Evolutionary conservation across 768 basidiomycete species (phyloP).

Genomic region (Sporobolomyces roseus): DNA sequence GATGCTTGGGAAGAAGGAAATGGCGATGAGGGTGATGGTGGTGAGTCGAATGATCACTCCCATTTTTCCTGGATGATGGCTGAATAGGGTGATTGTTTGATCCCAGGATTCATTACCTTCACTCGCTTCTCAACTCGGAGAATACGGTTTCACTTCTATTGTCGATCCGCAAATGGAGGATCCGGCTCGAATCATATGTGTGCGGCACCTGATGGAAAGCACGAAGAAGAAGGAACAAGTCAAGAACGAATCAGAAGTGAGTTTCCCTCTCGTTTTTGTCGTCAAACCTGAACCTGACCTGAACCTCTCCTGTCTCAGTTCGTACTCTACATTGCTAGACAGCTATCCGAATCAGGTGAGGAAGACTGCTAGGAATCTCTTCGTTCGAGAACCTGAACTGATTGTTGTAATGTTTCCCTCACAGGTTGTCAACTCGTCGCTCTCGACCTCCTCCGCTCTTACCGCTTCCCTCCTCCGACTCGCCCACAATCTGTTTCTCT

Average conservation of each 20-base stretch:
- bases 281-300: background rate
- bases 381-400: too few species aligned
- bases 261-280: slow-evolving; percentile 44
- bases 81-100: too few species aligned
- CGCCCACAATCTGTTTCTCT: too few species aligned
- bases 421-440: slow-evolving; percentile 89
- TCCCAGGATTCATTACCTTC: slow-evolving; percentile 44
- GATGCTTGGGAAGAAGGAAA: slow-evolving; percentile 78
- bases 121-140: slow-evolving; percentile 8
- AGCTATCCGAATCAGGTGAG: slow-evolving; percentile 1
- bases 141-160: slow-evolving; percentile 53
- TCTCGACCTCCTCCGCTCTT: slow-evolving; percentile 64
- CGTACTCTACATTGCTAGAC: slow-evolving; percentile 75
- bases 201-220: slow-evolving; percentile 82
- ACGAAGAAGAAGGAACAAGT: slow-evolving; percentile 78
- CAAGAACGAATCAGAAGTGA: slow-evolving; percentile 77
- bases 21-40: slow-evolving; percentile 82
- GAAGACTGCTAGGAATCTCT: too few species aligned
- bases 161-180: slow-evolving; percentile 89
- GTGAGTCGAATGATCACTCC: slow-evolving; percentile 56
- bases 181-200: slow-evolving; percentile 82
- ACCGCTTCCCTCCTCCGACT: slow-evolving; percentile 25
- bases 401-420: too few species aligned
- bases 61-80: too few species aligned
- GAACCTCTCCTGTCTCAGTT: slow-evolving; percentile 52